phyloP scores from a whole-genome alignment of 441 rosid species.

The Erodium moschatum region DNA sequence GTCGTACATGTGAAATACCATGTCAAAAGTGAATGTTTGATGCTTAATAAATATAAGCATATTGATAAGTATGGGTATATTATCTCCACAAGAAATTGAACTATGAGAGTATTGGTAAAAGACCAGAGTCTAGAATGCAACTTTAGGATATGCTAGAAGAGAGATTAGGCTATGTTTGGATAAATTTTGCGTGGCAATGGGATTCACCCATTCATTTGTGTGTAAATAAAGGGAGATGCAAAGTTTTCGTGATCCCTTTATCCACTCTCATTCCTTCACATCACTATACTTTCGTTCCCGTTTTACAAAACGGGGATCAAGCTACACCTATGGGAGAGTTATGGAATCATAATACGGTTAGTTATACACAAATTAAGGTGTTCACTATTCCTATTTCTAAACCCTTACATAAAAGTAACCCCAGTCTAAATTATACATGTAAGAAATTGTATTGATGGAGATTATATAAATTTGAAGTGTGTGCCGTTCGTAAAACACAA shows the following conservation, averaged over 20 bases:
- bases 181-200: neutral
- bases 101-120: neutral
- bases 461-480: neutral
- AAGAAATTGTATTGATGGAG: neutral
- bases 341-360: neutral
- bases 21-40: neutral
- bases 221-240: neutral
- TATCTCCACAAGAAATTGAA: neutral
- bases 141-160: neutral
- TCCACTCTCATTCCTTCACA: neutral
- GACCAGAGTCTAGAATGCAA: neutral
- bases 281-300: neutral
- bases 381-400: neutral
- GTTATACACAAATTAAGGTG: neutral
- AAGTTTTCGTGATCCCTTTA: neutral
- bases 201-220: neutral
- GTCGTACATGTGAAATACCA: neutral
- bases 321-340: neutral
- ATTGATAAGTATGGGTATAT: neutral
- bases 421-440: neutral
- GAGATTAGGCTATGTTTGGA: neutral
- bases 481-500: neutral
- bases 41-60: neutral
- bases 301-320: neutral
- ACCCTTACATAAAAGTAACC: neutral